These are phyloP conservation scores for Podaxis sp. DNA, from an alignment of 768 basidiomycete species.

Conservation along the genomic window DNA sequence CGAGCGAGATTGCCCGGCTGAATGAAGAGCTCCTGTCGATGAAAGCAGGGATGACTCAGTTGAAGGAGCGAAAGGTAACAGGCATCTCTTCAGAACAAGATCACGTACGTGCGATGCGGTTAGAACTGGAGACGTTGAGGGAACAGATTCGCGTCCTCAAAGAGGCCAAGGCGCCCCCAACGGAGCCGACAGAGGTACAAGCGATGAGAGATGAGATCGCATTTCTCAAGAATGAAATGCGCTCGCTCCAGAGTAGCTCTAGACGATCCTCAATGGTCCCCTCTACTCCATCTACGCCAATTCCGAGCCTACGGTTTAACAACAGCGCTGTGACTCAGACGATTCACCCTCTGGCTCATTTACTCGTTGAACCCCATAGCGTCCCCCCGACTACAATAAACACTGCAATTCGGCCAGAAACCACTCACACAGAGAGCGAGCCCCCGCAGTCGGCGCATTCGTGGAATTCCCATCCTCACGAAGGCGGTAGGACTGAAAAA, in stretches of 20 bases:
- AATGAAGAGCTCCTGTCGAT: constrained; percentile 8
- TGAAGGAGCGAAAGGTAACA: constrained; percentile 9
- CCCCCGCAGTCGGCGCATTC: background rate
- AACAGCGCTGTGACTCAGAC: background rate
- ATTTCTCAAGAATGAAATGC: constrained; percentile 13
- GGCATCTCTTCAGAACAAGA: background rate
- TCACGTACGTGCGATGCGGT: constrained; percentile 4
- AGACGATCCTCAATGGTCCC: constrained; percentile 1
- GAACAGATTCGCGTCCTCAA: constrained; percentile 12
- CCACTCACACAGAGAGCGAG: background rate
- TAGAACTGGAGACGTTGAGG: constrained; percentile 6
- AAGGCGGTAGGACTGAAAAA: background rate
- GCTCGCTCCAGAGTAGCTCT: constrained; percentile 1
- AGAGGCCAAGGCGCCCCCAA: background rate
- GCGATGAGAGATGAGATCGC: constrained; percentile 5
- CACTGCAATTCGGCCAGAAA: background rate
- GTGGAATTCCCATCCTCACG: background rate
- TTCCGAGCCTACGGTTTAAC: constrained; percentile 3
- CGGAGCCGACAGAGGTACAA: constrained; percentile 1
- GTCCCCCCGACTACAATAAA: background rate
- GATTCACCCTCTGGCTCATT: constrained; percentile 10
- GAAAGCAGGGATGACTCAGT: constrained; percentile 6
- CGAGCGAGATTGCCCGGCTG: constrained; percentile 6
- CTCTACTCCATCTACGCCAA: constrained; percentile 8
- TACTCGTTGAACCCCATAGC: constrained; percentile 9